Conservation (phyloP, 371 early-diverging fungal genomes). For the Chytridiales sp. region DNA sequence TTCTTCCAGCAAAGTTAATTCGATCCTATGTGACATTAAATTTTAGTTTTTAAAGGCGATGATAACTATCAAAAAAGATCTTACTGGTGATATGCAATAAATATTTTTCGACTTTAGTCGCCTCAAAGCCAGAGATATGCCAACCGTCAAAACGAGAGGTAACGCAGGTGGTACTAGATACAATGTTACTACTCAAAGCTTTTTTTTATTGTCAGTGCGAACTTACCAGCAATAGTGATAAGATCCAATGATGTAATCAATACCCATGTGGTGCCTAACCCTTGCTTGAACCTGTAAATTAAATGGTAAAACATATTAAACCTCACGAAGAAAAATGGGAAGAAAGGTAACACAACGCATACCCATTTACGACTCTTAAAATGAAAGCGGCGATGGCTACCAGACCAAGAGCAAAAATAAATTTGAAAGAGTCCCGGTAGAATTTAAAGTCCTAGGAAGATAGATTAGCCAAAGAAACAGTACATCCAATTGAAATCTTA, state of each 20-base stretch:
- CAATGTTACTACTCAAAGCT: neutral
- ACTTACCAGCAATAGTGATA: conserved; percentile 43
- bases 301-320: neutral
- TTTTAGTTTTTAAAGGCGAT: neutral
- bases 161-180: conserved; percentile 51
- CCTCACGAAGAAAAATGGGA: too few species aligned
- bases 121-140: conserved; percentile 37
- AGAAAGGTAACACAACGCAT: neutral
- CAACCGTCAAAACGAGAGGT: conserved; percentile 54
- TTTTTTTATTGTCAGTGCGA: too few species aligned
- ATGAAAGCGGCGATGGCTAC: conserved; percentile 41
- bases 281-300: conserved; percentile 16
- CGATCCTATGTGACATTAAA: conserved; percentile 21
- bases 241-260: conserved; percentile 41
- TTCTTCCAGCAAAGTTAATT: conserved; percentile 51
- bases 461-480: neutral
- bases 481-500: neutral
- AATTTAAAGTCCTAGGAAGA: conserved; percentile 43
- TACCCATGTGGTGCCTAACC: conserved; percentile 16
- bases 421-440: conserved; percentile 47
- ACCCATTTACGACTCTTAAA: conserved; percentile 31
- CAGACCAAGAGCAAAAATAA: conserved; percentile 35
- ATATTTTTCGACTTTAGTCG: conserved; percentile 43
- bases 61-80: neutral
- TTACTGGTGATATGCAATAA: conserved; percentile 45